A percentile compares a stretch with the other conserved stretches of the same genome.
Evolutionary conservation across 1,284 basidiomycete species (phyloP).

Genomic region (Mycena sp.): DNA sequence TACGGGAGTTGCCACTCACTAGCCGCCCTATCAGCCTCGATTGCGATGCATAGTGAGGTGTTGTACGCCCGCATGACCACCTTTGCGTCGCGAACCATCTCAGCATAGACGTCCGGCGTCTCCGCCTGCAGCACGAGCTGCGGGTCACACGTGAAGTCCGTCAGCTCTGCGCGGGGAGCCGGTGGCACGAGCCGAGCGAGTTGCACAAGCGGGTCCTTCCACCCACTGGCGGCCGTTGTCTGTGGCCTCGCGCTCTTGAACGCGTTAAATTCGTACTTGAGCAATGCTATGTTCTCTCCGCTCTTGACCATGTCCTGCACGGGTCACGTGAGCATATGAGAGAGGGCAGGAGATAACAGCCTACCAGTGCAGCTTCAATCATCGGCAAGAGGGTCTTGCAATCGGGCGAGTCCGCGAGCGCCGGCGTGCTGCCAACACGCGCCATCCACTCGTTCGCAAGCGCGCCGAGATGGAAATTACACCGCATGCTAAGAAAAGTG

Average conservation of each 20-base stretch:
- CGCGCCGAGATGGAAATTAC: constrained; percentile 26
- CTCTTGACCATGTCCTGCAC: constrained; percentile 29
- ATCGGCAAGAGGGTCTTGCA: constrained; percentile 27
- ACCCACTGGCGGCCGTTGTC: not conserved
- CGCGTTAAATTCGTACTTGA: constrained; percentile 6
- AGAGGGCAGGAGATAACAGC: not conserved
- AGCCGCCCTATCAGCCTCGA: constrained; percentile 24
- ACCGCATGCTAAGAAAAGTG: constrained; percentile 26
- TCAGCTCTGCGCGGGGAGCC: not conserved
- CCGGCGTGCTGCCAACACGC: constrained; percentile 23
- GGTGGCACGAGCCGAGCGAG: constrained; percentile 11
- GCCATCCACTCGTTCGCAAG: constrained; percentile 33
- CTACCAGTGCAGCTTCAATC: constrained; percentile 32
- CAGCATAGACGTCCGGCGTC: constrained; percentile 1
- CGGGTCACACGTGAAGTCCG: constrained; percentile 18
- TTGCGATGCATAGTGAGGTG: constrained; percentile 8
- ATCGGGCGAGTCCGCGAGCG: constrained; percentile 15
- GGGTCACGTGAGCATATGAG: not conserved
- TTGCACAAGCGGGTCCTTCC: constrained; percentile 16
- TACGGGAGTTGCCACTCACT: constrained; percentile 22
- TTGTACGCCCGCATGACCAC: constrained; percentile 17
- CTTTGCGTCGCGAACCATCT: constrained; percentile 5
- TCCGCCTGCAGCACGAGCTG: constrained; percentile 15
- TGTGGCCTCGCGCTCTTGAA: not conserved
- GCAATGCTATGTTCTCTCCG: constrained; percentile 3